Base-by-base conservation (phyloP, 495 filamentous ascomycete genomes). In the Trichoderma reesei region DNA sequence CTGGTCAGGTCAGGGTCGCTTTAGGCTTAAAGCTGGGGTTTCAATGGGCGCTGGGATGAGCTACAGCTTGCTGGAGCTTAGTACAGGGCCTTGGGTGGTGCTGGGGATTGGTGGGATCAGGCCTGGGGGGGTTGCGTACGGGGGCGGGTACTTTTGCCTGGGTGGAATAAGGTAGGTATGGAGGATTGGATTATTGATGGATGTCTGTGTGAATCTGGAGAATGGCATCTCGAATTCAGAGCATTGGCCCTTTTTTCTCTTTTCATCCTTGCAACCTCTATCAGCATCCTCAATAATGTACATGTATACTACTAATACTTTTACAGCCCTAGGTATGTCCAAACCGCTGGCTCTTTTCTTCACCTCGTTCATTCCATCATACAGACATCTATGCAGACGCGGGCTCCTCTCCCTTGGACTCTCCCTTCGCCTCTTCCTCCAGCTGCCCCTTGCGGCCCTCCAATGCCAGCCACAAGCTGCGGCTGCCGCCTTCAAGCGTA, bases 401-500 rank as follows among this genome's bases (percentile, higher is more conserved):
- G 41, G 70, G 70, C 13, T 63, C 65, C 37, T 65, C 73, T 26
- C 72, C 77, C 66, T 82, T 83, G 68, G 78, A 76, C 69, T 89
- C 88, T 66, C 93, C 90, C 66, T 82, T 83, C 68, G 78, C 76
- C 69, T 89, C 88, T 66, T 94, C 90, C 72, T 95, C 89, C 74
- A 97, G 75, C 72, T 87, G 86, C 46, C 75, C 81, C 74, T 86
- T 81, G 70, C 91, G 79, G 48, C 90, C 84, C 81, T 97, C 91
- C 69, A 96, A 75, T 33, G 91, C 89, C 64, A 92, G 79, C 80
- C 91, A 97, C 48, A 97, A 69, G 69, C 83, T 90, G 83, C 85
- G 88, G 41, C 87, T 79, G 64, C 87, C 84, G 18, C 88, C 85
- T 73, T 96, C 91, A 74, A 97, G 72, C 31, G 83, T 79, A 68